These are phyloP conservation scores for Adansonia gregorii DNA, from an alignment of 441 rosid species.

Conservation along the genomic window DNA sequence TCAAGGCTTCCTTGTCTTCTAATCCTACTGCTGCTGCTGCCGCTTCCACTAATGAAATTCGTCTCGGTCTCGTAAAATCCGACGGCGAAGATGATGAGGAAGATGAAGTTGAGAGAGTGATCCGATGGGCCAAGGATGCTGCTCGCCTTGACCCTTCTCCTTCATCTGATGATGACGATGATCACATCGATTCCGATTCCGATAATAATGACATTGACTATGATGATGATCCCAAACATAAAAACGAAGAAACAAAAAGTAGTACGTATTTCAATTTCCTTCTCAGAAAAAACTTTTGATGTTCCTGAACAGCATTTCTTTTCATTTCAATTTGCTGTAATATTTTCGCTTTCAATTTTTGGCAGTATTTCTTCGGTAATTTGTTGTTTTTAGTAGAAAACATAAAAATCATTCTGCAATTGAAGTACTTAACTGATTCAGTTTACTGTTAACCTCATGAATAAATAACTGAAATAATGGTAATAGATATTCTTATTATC, in stretches of 20 bases:
- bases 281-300: not conserved
- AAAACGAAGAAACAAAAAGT: conserved; percentile 19
- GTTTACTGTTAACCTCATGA: not conserved
- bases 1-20: conserved; percentile 44
- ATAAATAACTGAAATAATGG: not conserved
- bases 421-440: not conserved
- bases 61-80: conserved; percentile 15
- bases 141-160: conserved; percentile 88
- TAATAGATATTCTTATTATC: not conserved
- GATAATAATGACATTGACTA: not conserved
- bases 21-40: not conserved
- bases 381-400: not conserved
- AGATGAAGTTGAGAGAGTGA: conserved; percentile 75
- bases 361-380: not conserved
- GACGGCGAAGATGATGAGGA: conserved; percentile 42
- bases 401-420: not conserved
- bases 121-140: conserved; percentile 81
- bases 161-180: conserved; percentile 57
- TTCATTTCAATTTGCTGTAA: not conserved
- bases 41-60: not conserved
- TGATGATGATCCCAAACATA: conserved; percentile 16
- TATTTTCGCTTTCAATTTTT: not conserved
- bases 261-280: conserved; percentile 22
- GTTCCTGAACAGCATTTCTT: not conserved
- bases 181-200: conserved; percentile 27